Conservation (phyloP, 768 basidiomycete genomes). For the Pulveroboletus ravenelii region DNA sequence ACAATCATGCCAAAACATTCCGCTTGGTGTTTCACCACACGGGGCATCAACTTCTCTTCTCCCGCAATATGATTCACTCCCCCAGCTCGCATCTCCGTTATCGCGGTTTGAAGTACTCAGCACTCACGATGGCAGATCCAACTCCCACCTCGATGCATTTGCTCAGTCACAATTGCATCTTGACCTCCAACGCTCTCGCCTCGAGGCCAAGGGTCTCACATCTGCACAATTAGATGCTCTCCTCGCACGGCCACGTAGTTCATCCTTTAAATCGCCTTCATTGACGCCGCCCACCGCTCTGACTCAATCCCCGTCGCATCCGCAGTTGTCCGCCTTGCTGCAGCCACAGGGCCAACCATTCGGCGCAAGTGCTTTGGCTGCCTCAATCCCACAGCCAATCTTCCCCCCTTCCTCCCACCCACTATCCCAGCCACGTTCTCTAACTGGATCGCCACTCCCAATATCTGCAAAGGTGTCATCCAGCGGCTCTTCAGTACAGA, state of each 20-base stretch:
- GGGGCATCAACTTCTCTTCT: conserved; percentile 9
- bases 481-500: conserved; percentile 18
- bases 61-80: conserved; percentile 19
- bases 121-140: conserved; percentile 20
- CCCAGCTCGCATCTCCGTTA: conserved; percentile 20
- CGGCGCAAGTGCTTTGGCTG: conserved; percentile 10
- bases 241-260: conserved; percentile 18
- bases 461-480: conserved; percentile 23
- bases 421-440: conserved; percentile 26
- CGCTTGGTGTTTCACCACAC: conserved; percentile 23
- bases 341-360: conserved; percentile 20
- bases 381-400: conserved; percentile 20
- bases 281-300: conserved; percentile 11
- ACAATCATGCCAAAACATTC: conserved; percentile 30
- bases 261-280: conserved; percentile 26
- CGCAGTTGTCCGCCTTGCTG: conserved; percentile 11
- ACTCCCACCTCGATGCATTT: conserved; percentile 21
- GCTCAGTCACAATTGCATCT: conserved; percentile 23
- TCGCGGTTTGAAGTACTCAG: conserved; percentile 22
- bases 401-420: conserved; percentile 19
- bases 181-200: conserved; percentile 24
- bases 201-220: conserved; percentile 24
- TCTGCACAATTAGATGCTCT: conserved; percentile 27
- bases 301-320: conserved; percentile 22
- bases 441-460: conserved; percentile 26